These are phyloP conservation scores for Kuraishia ogatae DNA, from an alignment of 805 yeast genomes.

Conservation along the genomic window DNA sequence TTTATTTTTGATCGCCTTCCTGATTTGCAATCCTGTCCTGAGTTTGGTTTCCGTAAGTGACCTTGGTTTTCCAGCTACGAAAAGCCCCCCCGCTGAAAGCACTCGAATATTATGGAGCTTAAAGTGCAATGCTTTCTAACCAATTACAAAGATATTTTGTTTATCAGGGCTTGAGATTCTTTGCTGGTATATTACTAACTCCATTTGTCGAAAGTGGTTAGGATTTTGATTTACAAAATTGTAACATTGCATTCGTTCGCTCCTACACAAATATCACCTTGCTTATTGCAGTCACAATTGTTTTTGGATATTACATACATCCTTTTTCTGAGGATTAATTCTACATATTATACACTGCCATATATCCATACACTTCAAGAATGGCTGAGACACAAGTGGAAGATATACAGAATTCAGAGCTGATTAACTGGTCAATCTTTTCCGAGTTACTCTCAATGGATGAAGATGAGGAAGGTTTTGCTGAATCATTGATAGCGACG, in stretches of 20 bases:
- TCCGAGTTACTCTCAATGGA: slow-evolving; percentile 90
- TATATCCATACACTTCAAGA: neutral
- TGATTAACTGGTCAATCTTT: slow-evolving; percentile 84
- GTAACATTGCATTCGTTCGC: neutral
- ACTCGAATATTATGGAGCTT: no score
- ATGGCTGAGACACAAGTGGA: neutral
- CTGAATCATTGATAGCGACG: slow-evolving; percentile 66
- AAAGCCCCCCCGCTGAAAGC: no score
- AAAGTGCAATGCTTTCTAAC: no score
- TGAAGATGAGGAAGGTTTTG: slow-evolving; percentile 91
- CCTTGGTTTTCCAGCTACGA: neutral
- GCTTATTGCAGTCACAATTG: neutral
- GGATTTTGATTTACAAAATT: neutral
- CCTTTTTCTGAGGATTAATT: no score
- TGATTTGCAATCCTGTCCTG: neutral
- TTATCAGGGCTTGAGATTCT: no score
- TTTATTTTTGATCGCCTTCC: neutral
- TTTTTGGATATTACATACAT: neutral
- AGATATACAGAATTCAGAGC: slow-evolving; percentile 38
- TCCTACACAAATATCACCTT: neutral
- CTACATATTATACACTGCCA: neutral
- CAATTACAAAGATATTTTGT: no score
- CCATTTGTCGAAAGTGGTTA: neutral
- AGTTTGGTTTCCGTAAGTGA: neutral
- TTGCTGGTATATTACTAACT: neutral